phyloP scores from a whole-genome alignment of 352 stramenopile genomes.

The Pythium rhizo-oryzae region DNA sequence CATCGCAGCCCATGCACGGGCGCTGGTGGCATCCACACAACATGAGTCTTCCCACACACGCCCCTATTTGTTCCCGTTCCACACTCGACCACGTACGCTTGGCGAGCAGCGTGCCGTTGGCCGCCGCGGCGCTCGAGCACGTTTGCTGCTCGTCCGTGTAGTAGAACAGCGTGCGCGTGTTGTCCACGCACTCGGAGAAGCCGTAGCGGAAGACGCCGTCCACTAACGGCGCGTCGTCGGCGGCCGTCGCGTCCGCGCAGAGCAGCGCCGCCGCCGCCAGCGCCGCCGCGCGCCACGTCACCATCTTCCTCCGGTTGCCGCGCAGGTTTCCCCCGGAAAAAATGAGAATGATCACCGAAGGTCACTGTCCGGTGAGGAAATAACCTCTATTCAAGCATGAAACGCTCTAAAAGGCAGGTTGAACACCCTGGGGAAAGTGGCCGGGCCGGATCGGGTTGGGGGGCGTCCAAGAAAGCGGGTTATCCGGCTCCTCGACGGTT shows the following conservation, averaged over 20 bases:
- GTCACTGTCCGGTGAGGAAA: neutral
- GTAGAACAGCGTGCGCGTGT: conserved; percentile 75
- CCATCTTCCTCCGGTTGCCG: neutral
- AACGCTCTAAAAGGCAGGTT: neutral
- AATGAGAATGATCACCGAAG: conserved; percentile 3
- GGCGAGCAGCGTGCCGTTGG: conserved; percentile 36
- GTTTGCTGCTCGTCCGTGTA: conserved; percentile 56
- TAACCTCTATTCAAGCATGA: neutral
- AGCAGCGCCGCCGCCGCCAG: conserved; percentile 3
- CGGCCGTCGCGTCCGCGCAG: neutral
- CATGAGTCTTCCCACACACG: neutral
- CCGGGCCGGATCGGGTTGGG: neutral
- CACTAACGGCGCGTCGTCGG: neutral
- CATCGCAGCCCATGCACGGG: conserved; percentile 70
- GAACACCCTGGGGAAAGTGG: neutral
- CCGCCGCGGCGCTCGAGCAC: conserved; percentile 38
- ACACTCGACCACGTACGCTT: conserved; percentile 48
- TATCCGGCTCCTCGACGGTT: conserved; percentile 9
- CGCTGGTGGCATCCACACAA: conserved; percentile 33
- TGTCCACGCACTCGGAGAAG: conserved; percentile 83
- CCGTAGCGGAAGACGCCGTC: conserved; percentile 54
- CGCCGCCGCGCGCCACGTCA: conserved; percentile 18
- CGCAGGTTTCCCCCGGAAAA: neutral
- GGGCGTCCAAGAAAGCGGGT: neutral
- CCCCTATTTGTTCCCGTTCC: no score